A percentile compares a stretch with the other conserved stretches of the same genome.
Conservation (phyloP, 805 yeast genomes). For the Hanseniaspora guilliermondii region DNA sequence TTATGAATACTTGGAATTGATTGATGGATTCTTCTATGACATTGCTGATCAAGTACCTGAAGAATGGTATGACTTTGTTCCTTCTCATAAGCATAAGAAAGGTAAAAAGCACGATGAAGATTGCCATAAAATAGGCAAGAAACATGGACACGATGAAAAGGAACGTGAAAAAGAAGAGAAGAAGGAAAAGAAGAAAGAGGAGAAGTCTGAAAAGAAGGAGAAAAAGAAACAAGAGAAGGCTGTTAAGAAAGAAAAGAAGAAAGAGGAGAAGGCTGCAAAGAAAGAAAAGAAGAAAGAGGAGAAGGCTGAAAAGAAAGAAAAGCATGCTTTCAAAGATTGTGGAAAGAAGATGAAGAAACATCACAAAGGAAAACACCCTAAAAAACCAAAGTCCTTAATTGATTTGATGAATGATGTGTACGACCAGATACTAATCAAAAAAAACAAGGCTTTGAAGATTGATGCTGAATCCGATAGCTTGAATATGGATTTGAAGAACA, state of each 20-base stretch:
- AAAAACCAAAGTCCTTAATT: constrained; percentile 17
- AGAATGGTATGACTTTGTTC: constrained; percentile 27
- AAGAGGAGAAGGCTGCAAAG: neutral
- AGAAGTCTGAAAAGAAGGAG: neutral
- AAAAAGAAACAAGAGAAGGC: neutral
- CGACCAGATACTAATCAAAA: constrained; percentile 22
- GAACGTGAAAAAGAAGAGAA: neutral
- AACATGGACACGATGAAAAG: neutral
- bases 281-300: neutral
- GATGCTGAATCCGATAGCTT: constrained; percentile 21
- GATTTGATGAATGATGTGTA: constrained; percentile 25
- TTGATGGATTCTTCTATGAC: constrained; percentile 30
- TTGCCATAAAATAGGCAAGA: no score
- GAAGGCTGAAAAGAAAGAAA: neutral
- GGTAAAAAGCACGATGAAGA: neutral
- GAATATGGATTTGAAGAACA: constrained; percentile 23
- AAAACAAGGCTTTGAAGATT: constrained; percentile 19
- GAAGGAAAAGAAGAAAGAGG: neutral
- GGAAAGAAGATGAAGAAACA: constrained; percentile 13
- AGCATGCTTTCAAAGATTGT: neutral
- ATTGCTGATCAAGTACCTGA: constrained; percentile 30
- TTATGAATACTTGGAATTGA: constrained; percentile 31
- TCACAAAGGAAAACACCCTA: neutral
- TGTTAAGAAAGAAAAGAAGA: neutral
- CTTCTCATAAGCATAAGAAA: neutral